Conservation (phyloP, 1,284 basidiomycete genomes). For the Tremellales sp. region DNA sequence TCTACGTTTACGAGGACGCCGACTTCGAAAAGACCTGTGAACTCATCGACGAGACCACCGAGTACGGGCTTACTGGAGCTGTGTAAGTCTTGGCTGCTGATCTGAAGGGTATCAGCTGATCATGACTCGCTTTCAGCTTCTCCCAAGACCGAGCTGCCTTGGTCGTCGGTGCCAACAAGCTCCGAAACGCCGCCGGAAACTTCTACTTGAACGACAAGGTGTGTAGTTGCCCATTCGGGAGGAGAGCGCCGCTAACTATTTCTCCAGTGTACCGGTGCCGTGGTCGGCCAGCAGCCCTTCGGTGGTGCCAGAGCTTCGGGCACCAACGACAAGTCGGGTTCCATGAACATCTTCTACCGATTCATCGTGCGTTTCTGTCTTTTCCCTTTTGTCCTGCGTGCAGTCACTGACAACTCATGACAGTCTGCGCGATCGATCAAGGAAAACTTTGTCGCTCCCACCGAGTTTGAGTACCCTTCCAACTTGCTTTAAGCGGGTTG, state of each 20-base stretch:
- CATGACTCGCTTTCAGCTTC: constrained; percentile 59
- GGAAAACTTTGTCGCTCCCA: constrained; percentile 82
- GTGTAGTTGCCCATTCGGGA: not conserved
- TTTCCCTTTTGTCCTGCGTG: not conserved
- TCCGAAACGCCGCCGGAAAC: constrained; percentile 70
- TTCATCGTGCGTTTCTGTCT: constrained; percentile 55
- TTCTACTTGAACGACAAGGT: constrained; percentile 90
- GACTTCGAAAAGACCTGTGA: constrained; percentile 79
- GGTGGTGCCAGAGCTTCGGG: constrained; percentile 89
- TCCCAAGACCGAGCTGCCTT: constrained; percentile 72
- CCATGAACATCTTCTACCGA: constrained; percentile 81
- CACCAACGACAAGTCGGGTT: constrained; percentile 97
- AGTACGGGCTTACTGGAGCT: constrained; percentile 86
- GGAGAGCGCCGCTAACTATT: not conserved
- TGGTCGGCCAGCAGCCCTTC: constrained; percentile 95
- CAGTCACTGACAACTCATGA: not conserved
- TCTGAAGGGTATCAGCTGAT: not conserved
- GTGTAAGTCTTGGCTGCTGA: constrained; percentile 57
- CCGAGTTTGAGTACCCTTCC: constrained; percentile 76
- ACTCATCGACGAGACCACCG: constrained; percentile 79
- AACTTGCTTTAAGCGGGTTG: constrained; percentile 60
- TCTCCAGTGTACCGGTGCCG: constrained; percentile 71
- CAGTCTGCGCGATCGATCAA: constrained; percentile 85
- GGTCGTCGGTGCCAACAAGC: constrained; percentile 66
- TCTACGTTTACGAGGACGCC: constrained; percentile 80